Percentiles rank a stretch among this genome's conserved stretches.
Conservation (phyloP, 306 rosid species). For the Quercus agrifolia region DNA sequence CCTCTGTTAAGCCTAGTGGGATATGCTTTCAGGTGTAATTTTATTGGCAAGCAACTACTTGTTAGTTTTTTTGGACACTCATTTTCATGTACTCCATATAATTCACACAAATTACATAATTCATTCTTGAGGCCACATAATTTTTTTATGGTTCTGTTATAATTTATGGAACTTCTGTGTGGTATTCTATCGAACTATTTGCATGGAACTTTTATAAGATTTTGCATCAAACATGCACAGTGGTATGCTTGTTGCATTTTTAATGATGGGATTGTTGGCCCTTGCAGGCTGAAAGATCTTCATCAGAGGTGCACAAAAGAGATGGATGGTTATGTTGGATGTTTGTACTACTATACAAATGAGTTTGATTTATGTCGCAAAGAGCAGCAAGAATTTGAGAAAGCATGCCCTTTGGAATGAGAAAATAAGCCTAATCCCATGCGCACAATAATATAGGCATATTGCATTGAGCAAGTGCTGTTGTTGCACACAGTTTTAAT, state of each 20-base stretch:
- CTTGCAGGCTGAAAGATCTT: slow-evolving; percentile 84
- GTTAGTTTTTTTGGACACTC: not conserved
- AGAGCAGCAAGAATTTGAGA: slow-evolving; percentile 84
- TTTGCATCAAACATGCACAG: not conserved
- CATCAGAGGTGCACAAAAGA: slow-evolving; percentile 89
- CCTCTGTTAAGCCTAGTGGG: not conserved
- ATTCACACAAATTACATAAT: not conserved
- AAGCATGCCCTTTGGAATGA: slow-evolving; percentile 78
- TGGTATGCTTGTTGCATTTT: not conserved
- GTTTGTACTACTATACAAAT: slow-evolving; percentile 94
- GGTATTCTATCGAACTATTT: not conserved
- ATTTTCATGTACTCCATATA: not conserved
- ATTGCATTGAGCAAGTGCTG: slow-evolving; percentile 47
- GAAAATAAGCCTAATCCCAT: slow-evolving; percentile 8
- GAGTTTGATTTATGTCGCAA: slow-evolving; percentile 95
- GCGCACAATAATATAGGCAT: slow-evolving; percentile 44
- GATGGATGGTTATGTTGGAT: slow-evolving; percentile 86
- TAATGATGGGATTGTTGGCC: slow-evolving; percentile 8
- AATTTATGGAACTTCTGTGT: not conserved
- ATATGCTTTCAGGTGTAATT: not conserved
- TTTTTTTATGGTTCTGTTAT: not conserved
- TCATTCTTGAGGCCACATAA: not conserved
- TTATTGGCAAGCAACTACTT: not conserved
- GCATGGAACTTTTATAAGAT: not conserved
- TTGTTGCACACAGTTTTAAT: slow-evolving; percentile 28